Base-by-base conservation (phyloP, 1,284 basidiomycete species). In the Cutaneotrichosporon arboriforme region DNA sequence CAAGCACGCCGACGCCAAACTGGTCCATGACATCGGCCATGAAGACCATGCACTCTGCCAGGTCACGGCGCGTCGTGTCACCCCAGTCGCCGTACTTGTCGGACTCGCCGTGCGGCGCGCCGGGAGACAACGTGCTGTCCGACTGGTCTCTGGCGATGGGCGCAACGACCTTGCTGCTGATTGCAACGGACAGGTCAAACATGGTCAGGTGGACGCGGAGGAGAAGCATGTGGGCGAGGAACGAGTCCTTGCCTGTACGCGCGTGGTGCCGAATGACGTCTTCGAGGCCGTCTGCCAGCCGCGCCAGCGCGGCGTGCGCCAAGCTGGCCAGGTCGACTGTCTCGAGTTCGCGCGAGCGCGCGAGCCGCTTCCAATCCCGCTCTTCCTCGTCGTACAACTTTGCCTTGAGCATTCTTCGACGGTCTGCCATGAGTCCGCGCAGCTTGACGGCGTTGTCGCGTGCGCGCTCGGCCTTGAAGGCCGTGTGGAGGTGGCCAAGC, bases 61-160 rank as follows among this genome's bases (percentile, higher is more conserved):
- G 34, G 31, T 31, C 43, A 4, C 18, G 17, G 18, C 43, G 43
- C 13, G 43, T 18, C 43, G 18, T 45, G 43, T 35, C 33, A 18
- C 18, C 43, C 43, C 43, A 45, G 17, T 33, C 31, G 43, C 43
- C 43, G 18, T 45, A 45, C 33, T 45, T 18, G 43, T 34, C 26
- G 9, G 17, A 21, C 31, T 33, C 31, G 31, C 20, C 18, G 10
- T 31, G 26, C 5, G 26, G 26, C 12, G 20, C 43, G 15, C 8
- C 43, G 1, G 33, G 33, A 3, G 43, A 34, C 20, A 17, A 20
- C 18, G 20, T 18, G 43, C 34, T 18, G 9, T 45, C 31, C n/a
- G 40, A 41, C 12, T 18, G 31, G 15, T 44, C 23, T 14, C 23
- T 22, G 43, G 33, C 33, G 18, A 45, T 45, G n/a, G 33, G 31